These are phyloP conservation scores for Claviceps sp. DNA, from an alignment of 2,329 filamentous ascomycete species.

Conservation along the genomic window DNA sequence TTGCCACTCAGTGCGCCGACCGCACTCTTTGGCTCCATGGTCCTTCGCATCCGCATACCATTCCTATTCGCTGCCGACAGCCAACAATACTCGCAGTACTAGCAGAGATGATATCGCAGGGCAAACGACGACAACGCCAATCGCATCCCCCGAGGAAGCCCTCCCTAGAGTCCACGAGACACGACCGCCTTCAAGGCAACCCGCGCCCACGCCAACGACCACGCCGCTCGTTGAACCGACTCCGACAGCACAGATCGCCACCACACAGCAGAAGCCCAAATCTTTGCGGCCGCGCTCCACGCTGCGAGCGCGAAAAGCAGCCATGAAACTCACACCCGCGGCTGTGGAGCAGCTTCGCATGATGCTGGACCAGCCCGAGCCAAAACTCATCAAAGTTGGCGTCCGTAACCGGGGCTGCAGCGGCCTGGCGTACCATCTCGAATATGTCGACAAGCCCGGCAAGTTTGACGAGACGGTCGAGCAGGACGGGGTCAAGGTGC, in stretches of 20 bases:
- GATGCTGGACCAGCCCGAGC: slow-evolving; percentile 71
- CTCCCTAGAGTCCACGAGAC: slow-evolving; percentile 41
- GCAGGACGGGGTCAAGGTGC: slow-evolving; percentile 88
- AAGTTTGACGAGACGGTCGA: slow-evolving; percentile 85
- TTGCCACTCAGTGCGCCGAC: slow-evolving; percentile 27
- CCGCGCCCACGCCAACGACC: slow-evolving; percentile 13
- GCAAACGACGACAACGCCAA: slow-evolving; percentile 30
- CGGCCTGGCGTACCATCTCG: slow-evolving; percentile 81
- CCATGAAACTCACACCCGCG: slow-evolving; percentile 69
- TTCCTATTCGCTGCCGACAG: slow-evolving; percentile 35
- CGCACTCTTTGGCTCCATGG: slow-evolving; percentile 20
- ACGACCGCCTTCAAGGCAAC: slow-evolving; percentile 20
- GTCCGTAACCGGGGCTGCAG: slow-evolving; percentile 92
- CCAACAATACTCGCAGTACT: slow-evolving; percentile 25
- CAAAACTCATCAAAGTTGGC: slow-evolving; percentile 86
- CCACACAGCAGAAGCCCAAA: slow-evolving; percentile 39
- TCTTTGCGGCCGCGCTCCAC: slow-evolving; percentile 20
- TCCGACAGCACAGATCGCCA: neutral
- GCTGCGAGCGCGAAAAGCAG: slow-evolving; percentile 64
- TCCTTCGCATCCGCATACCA: slow-evolving; percentile 30
- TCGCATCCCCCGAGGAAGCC: slow-evolving; percentile 27
- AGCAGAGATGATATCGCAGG: slow-evolving; percentile 30
- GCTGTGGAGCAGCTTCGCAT: slow-evolving; percentile 68
- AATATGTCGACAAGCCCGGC: slow-evolving; percentile 86
- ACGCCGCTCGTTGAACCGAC: slow-evolving; percentile 7